Evolutionary conservation across 495 filamentous ascomycete species (phyloP), one percentile per base, ranked within the genome.

Genomic region (Neurospora sp.): DNA sequence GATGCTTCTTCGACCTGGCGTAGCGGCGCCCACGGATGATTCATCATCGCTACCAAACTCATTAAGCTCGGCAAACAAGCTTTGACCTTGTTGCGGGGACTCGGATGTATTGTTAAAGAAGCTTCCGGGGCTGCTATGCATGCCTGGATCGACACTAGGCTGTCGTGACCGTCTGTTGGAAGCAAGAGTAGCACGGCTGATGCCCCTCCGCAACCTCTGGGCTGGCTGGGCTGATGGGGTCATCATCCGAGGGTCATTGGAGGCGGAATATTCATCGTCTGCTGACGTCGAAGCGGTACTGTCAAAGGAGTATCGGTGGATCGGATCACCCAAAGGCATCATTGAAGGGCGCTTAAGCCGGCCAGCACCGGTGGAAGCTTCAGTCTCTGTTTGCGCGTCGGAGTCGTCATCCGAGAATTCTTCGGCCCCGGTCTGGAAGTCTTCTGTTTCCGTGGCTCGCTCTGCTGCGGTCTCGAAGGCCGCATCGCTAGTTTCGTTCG

Each of bases 281-380:
- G 86, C 90, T 35, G 93, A 95, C 5, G 92, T 95, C 11, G 95
- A 97, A 23, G 94, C 95, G 7, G 94, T 97, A 84, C 95, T 98
- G 75, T 91, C 86, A 78, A 91, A 93, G 7, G 94, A 95, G 69
- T 85, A 84, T 5, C 90, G 87, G 74, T 90, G 88, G 71, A 82
- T 80, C 14, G 74, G 16, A 23, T 81, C 78, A 39, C 78, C 74
- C 18, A 83, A 74, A 16, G 81, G 73, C 70, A 81, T 73, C 20
- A 76, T 72, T 9, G 83, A 76, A 10, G 79, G 80, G 46, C 78
- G 83, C 79, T 78, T 83, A 62, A 78, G 82, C 31, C 79, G 79
- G 72, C 81, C 83, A 38, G 83, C 83, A 35, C 82, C 84, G 75
- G 83, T 85, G 1, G 87, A 78, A 54, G 83, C 88, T 72, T 81